These are phyloP conservation scores for Thuja plicata DNA, from an alignment of 83 land plant species.

Conservation along the genomic window DNA sequence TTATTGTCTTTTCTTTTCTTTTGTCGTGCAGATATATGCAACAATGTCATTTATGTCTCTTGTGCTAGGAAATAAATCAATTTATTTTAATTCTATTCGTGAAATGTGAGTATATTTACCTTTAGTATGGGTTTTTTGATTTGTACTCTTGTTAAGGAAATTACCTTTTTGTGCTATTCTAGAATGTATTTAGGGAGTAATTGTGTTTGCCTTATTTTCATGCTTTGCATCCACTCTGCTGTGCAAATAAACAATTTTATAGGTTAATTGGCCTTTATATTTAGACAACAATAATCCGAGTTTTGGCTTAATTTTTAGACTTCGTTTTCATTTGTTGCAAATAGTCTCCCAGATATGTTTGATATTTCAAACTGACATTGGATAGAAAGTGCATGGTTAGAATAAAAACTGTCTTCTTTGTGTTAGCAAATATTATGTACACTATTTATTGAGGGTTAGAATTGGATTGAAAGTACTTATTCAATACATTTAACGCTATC, in stretches of 20 bases:
- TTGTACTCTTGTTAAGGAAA: neutral
- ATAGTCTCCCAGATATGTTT: neutral
- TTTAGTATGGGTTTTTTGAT: no score
- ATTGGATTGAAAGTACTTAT: neutral
- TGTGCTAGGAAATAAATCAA: conserved; percentile 55
- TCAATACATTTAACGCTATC: neutral
- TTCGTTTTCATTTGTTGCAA: neutral
- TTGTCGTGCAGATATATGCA: conserved; percentile 76
- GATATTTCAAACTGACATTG: neutral
- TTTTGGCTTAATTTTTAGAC: neutral
- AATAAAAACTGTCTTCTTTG: neutral
- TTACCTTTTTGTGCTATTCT: neutral
- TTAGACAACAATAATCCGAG: neutral
- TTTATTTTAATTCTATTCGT: conserved; percentile 87
- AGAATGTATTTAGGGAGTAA: neutral
- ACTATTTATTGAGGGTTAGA: neutral
- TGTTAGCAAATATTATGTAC: neutral
- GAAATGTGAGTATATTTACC: conserved; percentile 76
- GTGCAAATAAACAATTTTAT: neutral
- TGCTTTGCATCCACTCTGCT: neutral
- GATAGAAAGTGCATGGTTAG: neutral
- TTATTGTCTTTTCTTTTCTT: neutral
- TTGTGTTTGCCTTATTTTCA: neutral
- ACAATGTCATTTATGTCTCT: conserved; percentile 91
- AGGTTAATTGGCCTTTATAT: neutral